Base-by-base conservation (phyloP, 495 filamentous ascomycete genomes). In the Aspergillus leporis region DNA sequence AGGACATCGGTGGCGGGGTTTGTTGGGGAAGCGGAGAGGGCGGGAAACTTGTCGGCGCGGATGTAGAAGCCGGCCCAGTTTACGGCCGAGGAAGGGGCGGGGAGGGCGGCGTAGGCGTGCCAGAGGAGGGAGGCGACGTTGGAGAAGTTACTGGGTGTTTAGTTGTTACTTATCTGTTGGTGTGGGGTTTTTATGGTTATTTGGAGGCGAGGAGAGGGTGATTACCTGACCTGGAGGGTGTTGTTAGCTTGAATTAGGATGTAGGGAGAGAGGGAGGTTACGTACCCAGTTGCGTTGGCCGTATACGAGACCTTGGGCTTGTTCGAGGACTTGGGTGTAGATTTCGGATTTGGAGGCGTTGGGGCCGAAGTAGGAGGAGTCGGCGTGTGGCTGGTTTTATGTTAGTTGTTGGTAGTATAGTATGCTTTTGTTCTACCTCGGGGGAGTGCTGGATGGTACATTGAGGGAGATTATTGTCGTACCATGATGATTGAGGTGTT, bases 21-120 rank as follows among this genome's bases (percentile, higher is more conserved):
- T n/a, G n/a, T n/a, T n/a, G n/a, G n/a, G n/a, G n/a, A n/a, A n/a
- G 54, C 53, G 4, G 68, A 8, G 36, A 49, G 18, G 1, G 69
- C 63, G 30, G 80, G 70, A 49, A 80, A 78, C 43, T 71, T 74
- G 28, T 83, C 85, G 66, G 91, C 83, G 66, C 90, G 79, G 53
- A 89, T 86, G 75, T 97, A 97, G 84, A 97, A 96, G 31, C 92
- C 92, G 55, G 89, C 85, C 93, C 93, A 97, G 77, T 96, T 96
- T 7, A 91, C 88, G 36, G 83, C 73, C 31, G 75, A 81, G 49
- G 85, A 89, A 18, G 92, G 90, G 0, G 80, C 66, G n/a, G 90
- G 86, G 51, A 96, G 83, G 9, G 91, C 87, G 62, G 87, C 85
- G 69, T 89, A 91, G 40, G 86, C 87, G 75, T 97, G 90, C 87